Percentiles rank a stretch among this genome's conserved stretches.
Conservation (phyloP, 345 rosid species). For the Citrus trifoliata region DNA sequence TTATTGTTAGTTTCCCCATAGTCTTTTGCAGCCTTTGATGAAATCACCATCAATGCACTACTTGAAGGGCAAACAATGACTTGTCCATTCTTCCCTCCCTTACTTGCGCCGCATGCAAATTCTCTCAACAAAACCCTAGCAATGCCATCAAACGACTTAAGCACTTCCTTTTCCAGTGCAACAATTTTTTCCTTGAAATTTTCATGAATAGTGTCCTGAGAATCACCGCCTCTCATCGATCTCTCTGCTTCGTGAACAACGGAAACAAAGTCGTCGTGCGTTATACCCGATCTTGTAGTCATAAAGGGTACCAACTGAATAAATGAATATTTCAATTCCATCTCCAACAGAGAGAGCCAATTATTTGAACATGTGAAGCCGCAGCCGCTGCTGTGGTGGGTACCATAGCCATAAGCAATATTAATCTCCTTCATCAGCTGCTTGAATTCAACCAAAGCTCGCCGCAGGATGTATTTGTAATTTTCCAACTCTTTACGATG, state of each 20-base stretch:
- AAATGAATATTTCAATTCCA: neutral
- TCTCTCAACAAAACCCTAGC: neutral
- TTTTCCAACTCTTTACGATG: neutral
- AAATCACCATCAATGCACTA: slow-evolving; percentile 3
- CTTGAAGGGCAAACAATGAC: neutral
- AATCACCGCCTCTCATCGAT: neutral
- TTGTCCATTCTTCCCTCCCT: neutral
- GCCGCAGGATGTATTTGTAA: neutral
- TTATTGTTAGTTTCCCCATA: neutral
- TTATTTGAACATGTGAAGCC: neutral
- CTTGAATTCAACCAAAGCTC: neutral
- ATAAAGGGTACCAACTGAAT: neutral
- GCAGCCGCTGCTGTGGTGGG: neutral
- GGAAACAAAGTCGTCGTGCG: neutral
- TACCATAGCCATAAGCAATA: neutral
- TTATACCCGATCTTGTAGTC: neutral
- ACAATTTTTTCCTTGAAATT: neutral
- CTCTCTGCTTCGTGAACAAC: neutral
- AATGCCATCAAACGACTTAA: neutral
- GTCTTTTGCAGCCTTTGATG: neutral
- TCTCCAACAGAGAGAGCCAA: neutral
- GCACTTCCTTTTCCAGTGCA: too few species aligned
- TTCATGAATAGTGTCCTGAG: neutral
- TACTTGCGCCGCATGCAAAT: neutral
- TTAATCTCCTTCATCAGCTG: neutral